phyloP scores from a whole-genome alignment of 768 basidiomycete genomes.

The Amanita jacksonii region DNA sequence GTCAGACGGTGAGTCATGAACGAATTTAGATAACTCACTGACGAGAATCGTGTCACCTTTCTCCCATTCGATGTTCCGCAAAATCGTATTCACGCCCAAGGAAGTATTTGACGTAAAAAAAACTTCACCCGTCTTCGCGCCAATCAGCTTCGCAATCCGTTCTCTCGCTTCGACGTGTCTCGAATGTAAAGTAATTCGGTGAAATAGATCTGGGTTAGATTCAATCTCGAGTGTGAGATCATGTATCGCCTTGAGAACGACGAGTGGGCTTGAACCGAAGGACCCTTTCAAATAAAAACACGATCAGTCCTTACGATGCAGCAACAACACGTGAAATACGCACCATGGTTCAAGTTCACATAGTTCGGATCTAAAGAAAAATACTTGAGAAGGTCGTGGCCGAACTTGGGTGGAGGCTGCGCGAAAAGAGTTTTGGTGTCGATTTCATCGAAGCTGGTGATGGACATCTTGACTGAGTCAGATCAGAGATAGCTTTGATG shows the following conservation, averaged over 20 bases:
- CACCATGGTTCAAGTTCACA: constrained; percentile 59
- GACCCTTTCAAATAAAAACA: constrained; percentile 32
- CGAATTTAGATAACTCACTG: constrained; percentile 29
- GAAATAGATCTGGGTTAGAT: constrained; percentile 47
- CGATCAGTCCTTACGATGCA: too few species aligned
- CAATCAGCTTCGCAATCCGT: constrained; percentile 42
- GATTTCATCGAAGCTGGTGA: background rate
- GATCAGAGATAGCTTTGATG: too few species aligned
- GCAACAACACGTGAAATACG: constrained; percentile 6
- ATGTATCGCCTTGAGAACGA: constrained; percentile 37
- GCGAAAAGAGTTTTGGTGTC: constrained; percentile 15
- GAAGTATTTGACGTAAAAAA: constrained; percentile 56
- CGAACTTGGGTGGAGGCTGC: constrained; percentile 34
- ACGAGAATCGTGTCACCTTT: constrained; percentile 56
- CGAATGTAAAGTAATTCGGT: constrained; percentile 26
- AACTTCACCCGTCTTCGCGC: constrained; percentile 42
- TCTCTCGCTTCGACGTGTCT: constrained; percentile 30
- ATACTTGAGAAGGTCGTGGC: constrained; percentile 42
- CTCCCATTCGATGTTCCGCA: constrained; percentile 60
- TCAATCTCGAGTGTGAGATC: constrained; percentile 35
- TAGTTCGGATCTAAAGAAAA: constrained; percentile 51
- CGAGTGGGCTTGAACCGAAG: constrained; percentile 45
- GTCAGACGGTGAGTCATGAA: constrained; percentile 1
- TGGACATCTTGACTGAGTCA: too few species aligned
- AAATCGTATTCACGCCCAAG: constrained; percentile 54